Evolutionary conservation across 176 grass and related monocot genomes (phyloP).

Genomic region (Triticum urartu): DNA sequence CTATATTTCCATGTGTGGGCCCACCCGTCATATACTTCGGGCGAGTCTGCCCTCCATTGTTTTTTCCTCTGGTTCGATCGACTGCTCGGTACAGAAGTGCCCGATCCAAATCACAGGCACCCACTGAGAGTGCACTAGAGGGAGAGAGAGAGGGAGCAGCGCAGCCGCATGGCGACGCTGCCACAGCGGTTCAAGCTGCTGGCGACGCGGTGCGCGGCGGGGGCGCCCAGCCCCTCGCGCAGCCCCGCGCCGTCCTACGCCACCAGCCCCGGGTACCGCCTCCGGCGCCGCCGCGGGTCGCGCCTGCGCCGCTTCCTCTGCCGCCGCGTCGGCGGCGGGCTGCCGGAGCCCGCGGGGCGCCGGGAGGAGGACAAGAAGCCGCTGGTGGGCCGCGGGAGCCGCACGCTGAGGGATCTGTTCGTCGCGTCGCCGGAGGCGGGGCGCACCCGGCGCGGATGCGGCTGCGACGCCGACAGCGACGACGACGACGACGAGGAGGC

Average conservation of each 20-base stretch:
- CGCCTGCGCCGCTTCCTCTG: slow-evolving; percentile 15
- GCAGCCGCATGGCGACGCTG: slow-evolving; percentile 55
- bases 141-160: not conserved
- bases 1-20: too few relatives aligned
- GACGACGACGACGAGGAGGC: not conserved
- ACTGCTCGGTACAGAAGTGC: too few relatives aligned
- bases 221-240: slow-evolving; percentile 46
- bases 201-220: slow-evolving; percentile 60
- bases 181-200: slow-evolving; percentile 72
- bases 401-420: slow-evolving; percentile 76
- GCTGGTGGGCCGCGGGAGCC: slow-evolving; percentile 19
- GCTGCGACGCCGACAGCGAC: not conserved
- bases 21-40: too few relatives aligned
- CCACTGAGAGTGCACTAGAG: not conserved
- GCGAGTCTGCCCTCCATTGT: too few relatives aligned
- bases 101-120: slow-evolving; percentile 15
- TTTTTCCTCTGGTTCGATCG: too few relatives aligned
- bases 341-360: not conserved
- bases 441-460: slow-evolving; percentile 1
- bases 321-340: slow-evolving; percentile 4
- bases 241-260: slow-evolving; percentile 34
- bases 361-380: slow-evolving; percentile 47
- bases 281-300: slow-evolving; percentile 25
- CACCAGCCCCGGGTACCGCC: slow-evolving; percentile 34
- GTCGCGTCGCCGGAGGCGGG: slow-evolving; percentile 53